phyloP scores from a whole-genome alignment of 352 stramenopile genomes.

The Elongisporangium prolatum region DNA sequence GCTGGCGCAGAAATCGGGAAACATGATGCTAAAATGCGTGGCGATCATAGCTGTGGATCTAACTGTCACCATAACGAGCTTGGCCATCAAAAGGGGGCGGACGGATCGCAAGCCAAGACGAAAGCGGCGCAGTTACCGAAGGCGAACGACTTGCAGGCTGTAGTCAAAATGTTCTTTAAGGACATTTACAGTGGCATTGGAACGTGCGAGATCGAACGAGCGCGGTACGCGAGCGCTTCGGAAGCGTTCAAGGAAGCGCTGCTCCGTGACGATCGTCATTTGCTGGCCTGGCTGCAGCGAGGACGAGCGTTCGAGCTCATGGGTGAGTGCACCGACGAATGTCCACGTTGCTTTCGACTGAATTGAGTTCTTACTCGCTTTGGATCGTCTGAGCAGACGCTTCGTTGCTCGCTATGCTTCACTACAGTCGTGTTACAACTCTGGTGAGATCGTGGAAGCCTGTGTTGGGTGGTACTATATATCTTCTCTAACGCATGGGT shows the following conservation, averaged over 20 bases:
- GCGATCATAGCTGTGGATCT: slow-evolving; percentile 4
- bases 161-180: slow-evolving; percentile 67
- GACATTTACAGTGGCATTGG: slow-evolving; percentile 59
- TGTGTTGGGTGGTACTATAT: neutral
- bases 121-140: slow-evolving; percentile 20
- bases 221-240: slow-evolving; percentile 28
- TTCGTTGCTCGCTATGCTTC: slow-evolving; percentile 62
- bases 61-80: slow-evolving; percentile 10
- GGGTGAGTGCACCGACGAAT: slow-evolving; percentile 7
- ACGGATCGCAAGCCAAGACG: slow-evolving; percentile 2
- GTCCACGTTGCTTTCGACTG: neutral
- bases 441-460: slow-evolving; percentile 21
- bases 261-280: slow-evolving; percentile 38
- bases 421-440: slow-evolving; percentile 48
- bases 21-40: neutral
- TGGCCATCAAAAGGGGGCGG: slow-evolving; percentile 3
- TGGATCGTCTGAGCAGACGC: slow-evolving; percentile 13
- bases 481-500: too few relatives aligned
- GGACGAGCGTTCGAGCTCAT: slow-evolving; percentile 54
- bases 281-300: slow-evolving; percentile 45
- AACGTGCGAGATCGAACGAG: slow-evolving; percentile 24
- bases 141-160: slow-evolving; percentile 38
- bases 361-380: neutral
- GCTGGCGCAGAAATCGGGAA: neutral
- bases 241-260: slow-evolving; percentile 73